Conservation (phyloP, 208 protist genomes). For the Lotmaria passim region DNA sequence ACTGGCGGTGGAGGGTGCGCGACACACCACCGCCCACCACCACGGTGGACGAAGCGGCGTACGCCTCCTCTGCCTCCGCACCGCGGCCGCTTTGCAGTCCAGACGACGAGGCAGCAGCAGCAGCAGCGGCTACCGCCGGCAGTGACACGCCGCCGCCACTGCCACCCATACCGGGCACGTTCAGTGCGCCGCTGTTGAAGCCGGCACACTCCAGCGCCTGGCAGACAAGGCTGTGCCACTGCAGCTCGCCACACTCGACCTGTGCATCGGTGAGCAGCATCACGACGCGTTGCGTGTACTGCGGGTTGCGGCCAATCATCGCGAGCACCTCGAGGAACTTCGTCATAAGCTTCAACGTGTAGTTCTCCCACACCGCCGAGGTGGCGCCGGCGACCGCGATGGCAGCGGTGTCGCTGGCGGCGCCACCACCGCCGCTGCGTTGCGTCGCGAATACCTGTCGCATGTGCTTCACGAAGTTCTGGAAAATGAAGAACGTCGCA, state of each 20-base stretch:
- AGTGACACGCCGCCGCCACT: slow-evolving; percentile 8
- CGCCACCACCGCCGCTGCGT: slow-evolving; percentile 25
- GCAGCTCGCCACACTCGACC: slow-evolving; percentile 69
- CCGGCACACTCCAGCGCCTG: slow-evolving; percentile 83
- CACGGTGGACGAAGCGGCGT: slow-evolving; percentile 15
- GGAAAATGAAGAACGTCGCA: slow-evolving; percentile 87
- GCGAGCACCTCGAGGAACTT: slow-evolving; percentile 80
- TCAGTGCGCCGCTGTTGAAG: slow-evolving; percentile 35
- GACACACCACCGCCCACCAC: slow-evolving; percentile 10
- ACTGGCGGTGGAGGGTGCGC: slow-evolving; percentile 55
- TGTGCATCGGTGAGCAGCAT: slow-evolving; percentile 73
- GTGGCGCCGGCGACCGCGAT: neutral
- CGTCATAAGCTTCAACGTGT: slow-evolving; percentile 74
- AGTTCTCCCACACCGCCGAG: slow-evolving; percentile 69
- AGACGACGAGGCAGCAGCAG: neutral
- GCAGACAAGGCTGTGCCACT: slow-evolving; percentile 71
- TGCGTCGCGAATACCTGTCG: slow-evolving; percentile 68
- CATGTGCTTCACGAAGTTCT: slow-evolving; percentile 84
- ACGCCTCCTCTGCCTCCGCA: slow-evolving; percentile 12
- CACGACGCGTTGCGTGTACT: slow-evolving; percentile 78
- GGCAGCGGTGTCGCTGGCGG: slow-evolving; percentile 4
- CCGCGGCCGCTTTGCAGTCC: neutral
- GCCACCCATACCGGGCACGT: slow-evolving; percentile 1
- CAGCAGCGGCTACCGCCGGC: slow-evolving; percentile 7
- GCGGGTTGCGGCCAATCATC: slow-evolving; percentile 83